A percentile compares a stretch with the other conserved stretches of the same genome.
These are phyloP conservation scores for Apostasia shenzhenica DNA, from an alignment of 106 monocot species.

Conservation along the genomic window DNA sequence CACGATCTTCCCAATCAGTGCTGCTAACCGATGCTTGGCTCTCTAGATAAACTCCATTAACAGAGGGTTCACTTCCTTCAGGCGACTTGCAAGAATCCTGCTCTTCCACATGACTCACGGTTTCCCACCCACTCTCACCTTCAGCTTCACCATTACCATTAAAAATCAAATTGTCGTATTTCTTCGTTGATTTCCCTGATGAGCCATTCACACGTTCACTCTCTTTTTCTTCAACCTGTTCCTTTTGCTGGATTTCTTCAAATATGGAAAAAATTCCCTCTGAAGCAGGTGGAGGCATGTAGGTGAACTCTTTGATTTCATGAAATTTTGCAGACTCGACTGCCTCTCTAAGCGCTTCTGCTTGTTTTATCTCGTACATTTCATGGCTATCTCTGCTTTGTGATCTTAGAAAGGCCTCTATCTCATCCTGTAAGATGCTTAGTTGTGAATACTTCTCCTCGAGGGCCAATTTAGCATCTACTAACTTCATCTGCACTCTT, in stretches of 20 bases:
- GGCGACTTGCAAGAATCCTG: constrained; percentile 73
- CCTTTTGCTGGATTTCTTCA: constrained; percentile 54
- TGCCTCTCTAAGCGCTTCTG: constrained; percentile 56
- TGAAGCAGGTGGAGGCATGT: constrained; percentile 59
- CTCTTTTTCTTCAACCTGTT: constrained; percentile 49
- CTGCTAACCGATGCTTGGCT: constrained; percentile 60
- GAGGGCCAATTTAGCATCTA: constrained; percentile 84
- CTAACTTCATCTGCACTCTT: constrained; percentile 96
- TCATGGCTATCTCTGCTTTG: constrained; percentile 2
- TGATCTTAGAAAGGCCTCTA: constrained; percentile 46
- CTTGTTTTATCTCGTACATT: constrained; percentile 32
- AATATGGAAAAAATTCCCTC: constrained; percentile 80
- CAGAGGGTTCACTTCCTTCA: constrained; percentile 73
- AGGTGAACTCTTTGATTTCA: constrained; percentile 66
- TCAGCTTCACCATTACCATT: constrained; percentile 41
- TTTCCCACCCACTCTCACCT: constrained; percentile 91
- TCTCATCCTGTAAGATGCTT: constrained; percentile 41
- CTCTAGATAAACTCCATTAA: constrained; percentile 44
- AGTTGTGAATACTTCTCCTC: constrained; percentile 78
- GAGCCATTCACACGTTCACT: constrained; percentile 27
- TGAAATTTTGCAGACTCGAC: constrained; percentile 30
- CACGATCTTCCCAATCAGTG: constrained; percentile 50
- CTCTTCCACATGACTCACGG: constrained; percentile 64
- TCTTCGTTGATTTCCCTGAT: constrained; percentile 17
- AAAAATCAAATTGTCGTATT: constrained; percentile 17